Evolutionary conservation across 2,329 filamentous ascomycete species (phyloP), one percentile per base, ranked within the genome.

Genomic region (Talaromyces rugulosus): DNA sequence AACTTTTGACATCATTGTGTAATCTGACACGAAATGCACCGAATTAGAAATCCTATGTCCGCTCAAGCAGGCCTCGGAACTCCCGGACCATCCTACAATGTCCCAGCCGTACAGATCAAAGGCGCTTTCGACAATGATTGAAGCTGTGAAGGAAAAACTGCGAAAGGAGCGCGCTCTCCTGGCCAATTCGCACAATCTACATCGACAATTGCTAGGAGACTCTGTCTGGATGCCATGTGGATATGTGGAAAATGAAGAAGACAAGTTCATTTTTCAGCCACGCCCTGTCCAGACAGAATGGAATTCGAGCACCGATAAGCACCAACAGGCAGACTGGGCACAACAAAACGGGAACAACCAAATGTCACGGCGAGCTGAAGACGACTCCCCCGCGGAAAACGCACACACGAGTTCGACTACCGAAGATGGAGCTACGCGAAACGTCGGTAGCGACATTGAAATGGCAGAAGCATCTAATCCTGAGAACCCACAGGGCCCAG

Each of bases 21-120:
- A 42, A 59, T 58, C 18, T 58, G 8, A 16, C 33, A 11, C 14
- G 57, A 68, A 55, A 62, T 30, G 31, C 23, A 23, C 51, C 16
- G 47, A 8, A 58, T 11, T 66, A 87, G 84, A 81, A 34, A 77
- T 88, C 11, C 78, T 89, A 50, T 80, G 82, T 62, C 86, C 86
- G n/a, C 73, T 89, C 59, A 87, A 83, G 36, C 83, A 86, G 55
- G 84, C 85, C 40, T 83, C 85, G 59, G 84, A 87, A 65, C 76
- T 89, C 28, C 79, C 83, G 2, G 77, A 75, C 31, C 86, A 89
- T 68, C 85, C 85, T 62, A 83, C 84, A 30, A 71, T 87, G 66
- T 85, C 83, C 58, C 72, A 82, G 58, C 78, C 85, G 1, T 89
- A 87, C 70, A 83, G 80, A 31, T 86, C 84, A 59, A 82, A 80